Base-by-base conservation (phyloP, 2,329 filamentous ascomycete genomes). In the Fusarium piperis region DNA sequence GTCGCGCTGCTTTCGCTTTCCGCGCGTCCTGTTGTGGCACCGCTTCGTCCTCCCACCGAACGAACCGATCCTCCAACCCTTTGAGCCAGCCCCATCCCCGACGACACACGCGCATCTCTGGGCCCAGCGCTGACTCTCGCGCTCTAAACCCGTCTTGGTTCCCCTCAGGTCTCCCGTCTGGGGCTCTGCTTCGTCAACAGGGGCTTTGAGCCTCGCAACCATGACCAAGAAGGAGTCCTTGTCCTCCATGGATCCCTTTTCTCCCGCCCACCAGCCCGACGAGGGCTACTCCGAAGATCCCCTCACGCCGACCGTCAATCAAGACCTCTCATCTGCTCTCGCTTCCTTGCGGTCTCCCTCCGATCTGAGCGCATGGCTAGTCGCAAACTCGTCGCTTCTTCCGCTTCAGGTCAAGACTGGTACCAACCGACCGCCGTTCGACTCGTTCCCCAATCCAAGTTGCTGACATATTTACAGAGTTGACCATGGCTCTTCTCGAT, bases 241-340 rank as follows among this genome's bases (percentile, higher is more conserved):
- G 23, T 68, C 70, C 64, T 67, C 72, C 52, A 85, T 86, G 83
- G 83, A 86, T 74, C 77, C 82, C 51, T 84, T 85, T 67, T 81
- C 88, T 33, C 85, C 88, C 72, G 85, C 80, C 16, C 85, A 87
- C 65, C 85, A 91, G 79, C 88, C 94, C 65, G 94, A 97, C 83
- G 94, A 97, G 83, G 94, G 94, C 76, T 97, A 96, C 80, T 95
- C 93, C 7, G 93, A 96, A 79, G 93, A 95, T 73, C 88, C 88
- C 65, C 81, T 90, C 59, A 87, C 85, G 72, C 81, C 85, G 12
- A 79, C 81, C 60, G 73, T 77, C 7, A 74, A 77, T 74, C 74
- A 75, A 75, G 76, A 78, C 70, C 62, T 82, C 68, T 68, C 82
- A 70, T 72, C 68, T 26, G 64, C 77, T 8, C 76, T 84, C 52